phyloP scores from a whole-genome alignment of 1,284 basidiomycete genomes.

The Inonotus hispidus region DNA sequence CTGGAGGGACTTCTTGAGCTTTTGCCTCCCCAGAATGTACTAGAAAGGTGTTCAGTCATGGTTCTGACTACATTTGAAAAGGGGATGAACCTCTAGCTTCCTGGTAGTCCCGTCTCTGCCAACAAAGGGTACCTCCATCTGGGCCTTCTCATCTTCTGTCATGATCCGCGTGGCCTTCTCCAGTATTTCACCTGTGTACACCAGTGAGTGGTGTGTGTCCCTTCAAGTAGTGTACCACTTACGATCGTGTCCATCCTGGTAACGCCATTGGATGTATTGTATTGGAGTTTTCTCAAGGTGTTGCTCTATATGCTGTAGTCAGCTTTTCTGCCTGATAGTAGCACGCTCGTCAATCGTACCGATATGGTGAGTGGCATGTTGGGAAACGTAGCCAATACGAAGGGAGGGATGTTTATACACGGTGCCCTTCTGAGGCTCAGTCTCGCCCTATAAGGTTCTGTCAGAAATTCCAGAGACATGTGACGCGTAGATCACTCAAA shows the following conservation, averaged over 20 bases:
- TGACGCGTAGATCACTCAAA: slow-evolving; percentile 6
- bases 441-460: slow-evolving; percentile 67
- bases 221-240: slow-evolving; percentile 30
- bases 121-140: slow-evolving; percentile 86
- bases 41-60: slow-evolving; percentile 27
- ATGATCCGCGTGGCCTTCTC: slow-evolving; percentile 91
- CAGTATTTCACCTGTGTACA: slow-evolving; percentile 69
- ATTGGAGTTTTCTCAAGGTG: slow-evolving; percentile 95
- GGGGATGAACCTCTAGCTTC: slow-evolving; percentile 72
- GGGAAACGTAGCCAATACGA: slow-evolving; percentile 96
- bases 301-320: slow-evolving; percentile 49
- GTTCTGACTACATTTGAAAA: slow-evolving; percentile 1
- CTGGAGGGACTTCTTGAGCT: slow-evolving; percentile 93
- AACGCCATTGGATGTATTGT: slow-evolving; percentile 97
- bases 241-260: slow-evolving; percentile 98
- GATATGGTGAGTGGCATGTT: slow-evolving; percentile 96
- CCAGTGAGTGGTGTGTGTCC: background rate
- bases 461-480: slow-evolving; percentile 2
- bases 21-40: slow-evolving; percentile 94
- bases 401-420: slow-evolving; percentile 96
- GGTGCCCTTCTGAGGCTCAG: slow-evolving; percentile 85
- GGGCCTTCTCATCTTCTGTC: slow-evolving; percentile 80
- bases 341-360: slow-evolving; percentile 35
- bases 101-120: slow-evolving; percentile 90
- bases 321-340: slow-evolving; percentile 4